Percentiles rank a stretch among this genome's conserved stretches.
phyloP scores from a whole-genome alignment of 176 grass and related monocot species.

The Zea mays region DNA sequence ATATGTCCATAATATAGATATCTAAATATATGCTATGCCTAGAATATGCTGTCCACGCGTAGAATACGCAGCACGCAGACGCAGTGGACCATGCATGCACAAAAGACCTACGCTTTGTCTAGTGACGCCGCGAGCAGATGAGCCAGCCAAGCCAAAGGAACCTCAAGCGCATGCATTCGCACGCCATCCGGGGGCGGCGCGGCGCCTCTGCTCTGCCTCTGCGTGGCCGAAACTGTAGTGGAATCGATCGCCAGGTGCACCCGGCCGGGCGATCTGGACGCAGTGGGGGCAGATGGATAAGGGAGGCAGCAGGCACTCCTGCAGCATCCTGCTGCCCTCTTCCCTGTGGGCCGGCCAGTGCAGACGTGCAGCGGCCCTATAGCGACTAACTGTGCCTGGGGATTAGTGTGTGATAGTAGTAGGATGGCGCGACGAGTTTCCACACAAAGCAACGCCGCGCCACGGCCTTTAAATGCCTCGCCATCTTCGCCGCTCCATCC shows the following conservation, averaged over 20 bases:
- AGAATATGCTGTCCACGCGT: too few relatives aligned
- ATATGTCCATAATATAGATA: too few relatives aligned
- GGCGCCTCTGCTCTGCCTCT: too few relatives aligned
- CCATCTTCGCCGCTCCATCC: conserved; percentile 22
- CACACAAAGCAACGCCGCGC: conserved; percentile 18
- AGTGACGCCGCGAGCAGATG: neutral
- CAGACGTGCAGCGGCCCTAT: neutral
- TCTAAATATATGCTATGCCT: too few relatives aligned
- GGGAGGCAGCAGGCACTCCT: neutral
- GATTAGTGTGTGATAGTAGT: too few relatives aligned
- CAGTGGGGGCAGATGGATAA: conserved; percentile 19
- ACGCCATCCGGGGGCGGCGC: neutral
- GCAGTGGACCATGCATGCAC: too few relatives aligned
- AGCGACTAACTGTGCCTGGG: too few relatives aligned
- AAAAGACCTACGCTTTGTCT: too few relatives aligned
- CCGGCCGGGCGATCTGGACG: neutral
- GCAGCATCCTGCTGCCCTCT: neutral
- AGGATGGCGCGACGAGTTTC: conserved; percentile 24
- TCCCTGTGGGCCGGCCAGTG: neutral
- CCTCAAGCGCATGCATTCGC: neutral
- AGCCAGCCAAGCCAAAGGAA: neutral
- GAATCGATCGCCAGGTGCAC: neutral
- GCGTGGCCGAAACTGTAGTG: neutral
- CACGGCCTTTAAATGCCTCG: conserved; percentile 43
- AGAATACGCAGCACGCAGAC: too few relatives aligned